Evolutionary conservation across 371 early-diverging fungal species (phyloP).

Genomic region (Capillidium heterosporum): DNA sequence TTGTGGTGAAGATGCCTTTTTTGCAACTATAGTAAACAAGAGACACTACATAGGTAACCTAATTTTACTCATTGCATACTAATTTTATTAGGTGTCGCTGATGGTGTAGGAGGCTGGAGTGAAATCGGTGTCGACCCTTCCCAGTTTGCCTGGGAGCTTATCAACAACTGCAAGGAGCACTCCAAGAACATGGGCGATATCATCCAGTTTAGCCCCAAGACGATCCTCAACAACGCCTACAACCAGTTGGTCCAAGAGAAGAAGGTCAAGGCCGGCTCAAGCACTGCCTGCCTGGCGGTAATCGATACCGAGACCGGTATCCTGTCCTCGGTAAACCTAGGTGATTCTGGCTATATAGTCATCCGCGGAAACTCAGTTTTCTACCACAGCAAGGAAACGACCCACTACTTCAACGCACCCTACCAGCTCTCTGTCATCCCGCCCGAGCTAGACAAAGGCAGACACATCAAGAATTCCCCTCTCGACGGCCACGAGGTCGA

Average conservation of each 20-base stretch:
- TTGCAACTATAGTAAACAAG: neutral
- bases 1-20: constrained; percentile 7
- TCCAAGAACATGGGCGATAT: constrained; percentile 20
- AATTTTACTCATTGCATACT: neutral
- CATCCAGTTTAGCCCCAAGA: constrained; percentile 24
- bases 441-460: constrained; percentile 18
- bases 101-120: constrained; percentile 54
- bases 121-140: constrained; percentile 31
- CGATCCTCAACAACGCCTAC: constrained; percentile 37
- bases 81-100: constrained; percentile 31
- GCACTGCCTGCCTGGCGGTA: constrained; percentile 43
- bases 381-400: constrained; percentile 42
- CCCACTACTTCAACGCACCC: constrained; percentile 54
- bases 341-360: constrained; percentile 41
- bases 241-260: constrained; percentile 27
- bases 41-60: constrained; percentile 1
- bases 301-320: constrained; percentile 38
- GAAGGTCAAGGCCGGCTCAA: constrained; percentile 42
- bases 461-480: constrained; percentile 27
- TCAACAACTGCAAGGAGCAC: constrained; percentile 43
- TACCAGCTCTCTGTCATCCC: constrained; percentile 48
- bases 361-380: constrained; percentile 35
- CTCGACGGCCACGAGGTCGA: constrained; percentile 35
- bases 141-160: constrained; percentile 44
- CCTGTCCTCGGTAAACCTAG: constrained; percentile 36